Evolutionary conservation across 2,329 filamentous ascomycete species (phyloP).

Genomic region (Seiridium cupressi): DNA sequence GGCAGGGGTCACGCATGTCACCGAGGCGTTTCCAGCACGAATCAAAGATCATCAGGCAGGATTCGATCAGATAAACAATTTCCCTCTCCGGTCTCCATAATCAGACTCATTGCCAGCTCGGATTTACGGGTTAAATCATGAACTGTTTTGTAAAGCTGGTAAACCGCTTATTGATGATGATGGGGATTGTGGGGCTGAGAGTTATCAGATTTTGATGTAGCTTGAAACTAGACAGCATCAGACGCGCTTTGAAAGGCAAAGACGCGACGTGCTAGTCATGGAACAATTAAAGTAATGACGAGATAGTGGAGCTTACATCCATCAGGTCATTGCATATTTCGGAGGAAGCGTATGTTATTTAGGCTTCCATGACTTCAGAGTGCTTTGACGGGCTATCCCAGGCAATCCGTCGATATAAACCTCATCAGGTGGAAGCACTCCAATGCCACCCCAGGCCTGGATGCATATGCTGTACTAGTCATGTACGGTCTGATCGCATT

Average conservation of each 20-base stretch:
- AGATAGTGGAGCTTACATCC: no score
- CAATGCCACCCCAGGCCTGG: no score
- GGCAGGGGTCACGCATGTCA: background rate
- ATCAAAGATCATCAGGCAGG: constrained; percentile 2
- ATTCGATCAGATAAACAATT: constrained; percentile 12
- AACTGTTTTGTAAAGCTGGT: background rate
- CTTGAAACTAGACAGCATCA: background rate
- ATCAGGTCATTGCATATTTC: background rate
- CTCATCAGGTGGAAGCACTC: no score
- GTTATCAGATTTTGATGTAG: background rate
- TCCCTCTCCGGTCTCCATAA: background rate
- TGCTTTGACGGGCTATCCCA: no score
- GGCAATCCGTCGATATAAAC: no score
- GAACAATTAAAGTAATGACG: no score
- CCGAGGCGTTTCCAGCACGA: background rate
- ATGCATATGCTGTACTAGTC: no score
- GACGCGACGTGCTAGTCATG: background rate
- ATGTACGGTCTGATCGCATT: no score
- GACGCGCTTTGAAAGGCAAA: background rate
- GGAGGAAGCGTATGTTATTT: background rate
- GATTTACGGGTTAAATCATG: background rate
- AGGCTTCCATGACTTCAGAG: no score
- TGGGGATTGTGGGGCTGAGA: background rate
- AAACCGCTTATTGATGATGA: constrained; percentile 5
- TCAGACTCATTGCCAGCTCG: background rate